These are phyloP conservation scores for Zymoseptoria tritici DNA, from an alignment of 2,329 filamentous ascomycete species.

Conservation along the genomic window DNA sequence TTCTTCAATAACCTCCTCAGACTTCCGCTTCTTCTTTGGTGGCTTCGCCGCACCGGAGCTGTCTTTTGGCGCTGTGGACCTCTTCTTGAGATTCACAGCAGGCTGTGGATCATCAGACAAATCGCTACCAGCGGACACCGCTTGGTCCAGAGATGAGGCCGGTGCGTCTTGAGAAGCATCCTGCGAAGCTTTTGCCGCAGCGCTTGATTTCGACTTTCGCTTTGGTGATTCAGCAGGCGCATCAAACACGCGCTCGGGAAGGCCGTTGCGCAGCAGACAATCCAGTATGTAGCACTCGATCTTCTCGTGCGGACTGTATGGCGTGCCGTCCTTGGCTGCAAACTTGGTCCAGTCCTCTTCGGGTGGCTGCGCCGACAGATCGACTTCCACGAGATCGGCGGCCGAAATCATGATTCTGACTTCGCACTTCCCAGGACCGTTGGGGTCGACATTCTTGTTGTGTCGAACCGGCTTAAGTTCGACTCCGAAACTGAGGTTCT, in stretches of 20 bases:
- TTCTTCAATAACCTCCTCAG: not conserved
- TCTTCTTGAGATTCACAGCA: not conserved
- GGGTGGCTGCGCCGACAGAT: conserved; percentile 13
- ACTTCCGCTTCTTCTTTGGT: not conserved
- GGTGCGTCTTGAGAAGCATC: not conserved
- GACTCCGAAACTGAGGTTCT: conserved; percentile 26
- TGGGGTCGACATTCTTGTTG: conserved; percentile 18
- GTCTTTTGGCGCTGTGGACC: not conserved
- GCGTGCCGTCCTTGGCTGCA: conserved; percentile 24
- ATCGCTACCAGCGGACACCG: not conserved
- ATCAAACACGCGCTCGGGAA: conserved; percentile 18
- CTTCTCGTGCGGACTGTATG: conserved; percentile 28
- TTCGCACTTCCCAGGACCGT: conserved; percentile 15
- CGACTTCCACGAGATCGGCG: conserved; percentile 24
- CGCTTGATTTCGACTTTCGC: not conserved
- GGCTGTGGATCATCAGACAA: not conserved
- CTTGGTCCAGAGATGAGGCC: not conserved
- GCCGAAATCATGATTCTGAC: conserved; percentile 33
- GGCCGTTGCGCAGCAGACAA: conserved; percentile 27
- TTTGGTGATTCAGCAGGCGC: conserved; percentile 1
- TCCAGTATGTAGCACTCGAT: conserved; percentile 33
- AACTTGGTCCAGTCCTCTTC: conserved; percentile 25
- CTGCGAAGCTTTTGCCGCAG: not conserved
- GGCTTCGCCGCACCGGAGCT: not conserved
- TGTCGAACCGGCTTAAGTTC: conserved; percentile 24